Base-by-base conservation (phyloP, 371 early-diverging fungal genomes). In the Mucor ambiguus region DNA sequence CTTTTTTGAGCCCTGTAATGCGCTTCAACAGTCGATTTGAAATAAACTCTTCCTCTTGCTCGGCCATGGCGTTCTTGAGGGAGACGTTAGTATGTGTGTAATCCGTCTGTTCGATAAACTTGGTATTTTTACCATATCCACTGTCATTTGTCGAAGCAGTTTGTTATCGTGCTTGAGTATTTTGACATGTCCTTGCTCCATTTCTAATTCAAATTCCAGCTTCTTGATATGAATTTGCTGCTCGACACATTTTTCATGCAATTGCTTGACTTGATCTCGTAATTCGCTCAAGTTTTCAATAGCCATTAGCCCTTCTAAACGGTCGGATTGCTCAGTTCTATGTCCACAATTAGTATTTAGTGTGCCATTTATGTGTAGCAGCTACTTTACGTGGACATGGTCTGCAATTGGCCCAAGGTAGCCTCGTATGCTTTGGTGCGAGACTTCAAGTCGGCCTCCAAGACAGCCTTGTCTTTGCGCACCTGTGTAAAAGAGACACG, bases 41-140 rank as follows among this genome's bases (percentile, higher is more conserved):
- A 33, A 89, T 89, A 55, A 83, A 87, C 64, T 90, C 91, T 71
- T 90, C 91, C 63, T 90, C 89, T 67, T 88, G 88, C 67, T 90
- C 91, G 24, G 89, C 84, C 29, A 83, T 77, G 32, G 85, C 88
- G 64, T 80, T 84, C 87, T 87, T 41, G 16, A 7, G 74, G 49
- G 46, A 4, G 5, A 43, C 9, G 20, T 20, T 30, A 60, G 41
- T 2, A 10, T 33, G 35, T 22, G 18, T 22, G 5, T 22, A 30
- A 30, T 9, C 22, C 20, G 6, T 46, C 2, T 37, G 24, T 16
- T 30, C 30, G 30, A 5, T 14, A 11, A 3, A 14, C 37, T 43
- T 5, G n/a, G 18, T 29, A 29, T 29, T 26, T 58, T 81, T 81
- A 87, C 88, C 86, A 89, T 82, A 37, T 88, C 82, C 26, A 89